A percentile compares a stretch with the other conserved stretches of the same genome.
These are phyloP conservation scores for Cornus florida DNA, from an alignment of 148 eudicot genomes.

Conservation along the genomic window DNA sequence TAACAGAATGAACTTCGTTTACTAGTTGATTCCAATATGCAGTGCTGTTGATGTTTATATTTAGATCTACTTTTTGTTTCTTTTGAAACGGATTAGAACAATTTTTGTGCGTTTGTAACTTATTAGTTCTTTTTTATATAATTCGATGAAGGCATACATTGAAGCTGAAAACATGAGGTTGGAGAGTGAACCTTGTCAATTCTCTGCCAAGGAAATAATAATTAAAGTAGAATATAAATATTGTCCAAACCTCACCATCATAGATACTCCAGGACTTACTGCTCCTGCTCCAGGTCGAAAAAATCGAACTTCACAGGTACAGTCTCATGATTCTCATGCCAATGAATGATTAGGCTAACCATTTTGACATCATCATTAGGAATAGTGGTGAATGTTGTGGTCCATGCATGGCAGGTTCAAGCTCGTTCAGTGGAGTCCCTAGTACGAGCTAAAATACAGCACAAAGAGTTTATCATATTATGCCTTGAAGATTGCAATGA, in stretches of 20 bases:
- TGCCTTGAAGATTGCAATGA: conserved; percentile 99
- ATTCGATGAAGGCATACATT: conserved; percentile 66
- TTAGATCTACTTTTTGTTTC: background rate
- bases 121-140: conserved; percentile 2
- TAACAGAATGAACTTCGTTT: background rate
- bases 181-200: conserved; percentile 81
- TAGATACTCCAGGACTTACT: conserved; percentile 96
- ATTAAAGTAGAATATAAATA: conserved; percentile 82
- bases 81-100: background rate
- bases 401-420: conserved; percentile 59
- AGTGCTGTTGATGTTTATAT: background rate
- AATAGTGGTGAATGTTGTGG: conserved; percentile 7
- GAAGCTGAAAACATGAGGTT: conserved; percentile 98
- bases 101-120: background rate
- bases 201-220: conserved; percentile 90
- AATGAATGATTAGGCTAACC: background rate
- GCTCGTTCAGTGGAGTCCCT: conserved; percentile 94
- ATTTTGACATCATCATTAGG: conserved; percentile 2
- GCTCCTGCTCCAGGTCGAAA: conserved; percentile 96
- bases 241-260: conserved; percentile 95
- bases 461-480: conserved; percentile 83
- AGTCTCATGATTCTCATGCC: background rate
- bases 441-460: conserved; percentile 98
- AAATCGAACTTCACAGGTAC: conserved; percentile 78
- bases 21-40: background rate